phyloP scores from a whole-genome alignment of 2,329 filamentous ascomycete genomes.

The Gyromitra esculenta region DNA sequence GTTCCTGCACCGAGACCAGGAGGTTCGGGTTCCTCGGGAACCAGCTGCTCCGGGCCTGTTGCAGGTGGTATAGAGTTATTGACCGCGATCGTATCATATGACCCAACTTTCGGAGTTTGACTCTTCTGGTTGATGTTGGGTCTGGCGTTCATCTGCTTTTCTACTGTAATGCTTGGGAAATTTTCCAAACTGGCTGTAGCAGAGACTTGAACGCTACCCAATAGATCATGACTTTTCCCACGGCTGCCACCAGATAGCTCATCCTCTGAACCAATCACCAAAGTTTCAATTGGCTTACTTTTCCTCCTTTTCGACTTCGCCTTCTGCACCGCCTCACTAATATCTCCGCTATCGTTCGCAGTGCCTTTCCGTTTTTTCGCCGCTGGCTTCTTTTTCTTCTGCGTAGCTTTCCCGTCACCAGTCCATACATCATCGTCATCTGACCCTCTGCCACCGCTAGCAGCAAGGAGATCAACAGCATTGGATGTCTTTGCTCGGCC shows the following conservation, averaged over 20 bases:
- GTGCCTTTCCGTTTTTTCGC: conserved; percentile 38
- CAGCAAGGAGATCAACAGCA: conserved; percentile 15
- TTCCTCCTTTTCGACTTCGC: conserved; percentile 30
- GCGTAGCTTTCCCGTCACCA: conserved; percentile 14
- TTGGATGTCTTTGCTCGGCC: conserved; percentile 39
- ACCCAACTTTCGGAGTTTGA: not conserved
- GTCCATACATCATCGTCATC: conserved; percentile 28
- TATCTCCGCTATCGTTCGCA: conserved; percentile 13
- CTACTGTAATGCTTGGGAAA: not conserved
- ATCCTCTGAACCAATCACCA: conserved; percentile 36
- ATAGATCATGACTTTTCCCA: not conserved
- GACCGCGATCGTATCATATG: conserved; percentile 8
- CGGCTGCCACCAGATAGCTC: conserved; percentile 25
- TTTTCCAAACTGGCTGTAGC: conserved; percentile 20
- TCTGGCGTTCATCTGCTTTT: not conserved
- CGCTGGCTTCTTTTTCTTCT: conserved; percentile 25
- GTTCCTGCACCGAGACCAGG: not conserved
- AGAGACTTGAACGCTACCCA: conserved; percentile 25
- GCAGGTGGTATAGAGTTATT: not conserved
- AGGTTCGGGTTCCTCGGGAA: not conserved
- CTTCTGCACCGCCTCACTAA: not conserved
- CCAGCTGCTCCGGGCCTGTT: not conserved
- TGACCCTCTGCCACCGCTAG: not conserved
- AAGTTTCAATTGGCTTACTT: conserved; percentile 30
- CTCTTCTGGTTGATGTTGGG: conserved; percentile 2